Base-by-base conservation (phyloP, 2,329 filamentous ascomycete genomes). In the Scedosporium minutisporum region DNA sequence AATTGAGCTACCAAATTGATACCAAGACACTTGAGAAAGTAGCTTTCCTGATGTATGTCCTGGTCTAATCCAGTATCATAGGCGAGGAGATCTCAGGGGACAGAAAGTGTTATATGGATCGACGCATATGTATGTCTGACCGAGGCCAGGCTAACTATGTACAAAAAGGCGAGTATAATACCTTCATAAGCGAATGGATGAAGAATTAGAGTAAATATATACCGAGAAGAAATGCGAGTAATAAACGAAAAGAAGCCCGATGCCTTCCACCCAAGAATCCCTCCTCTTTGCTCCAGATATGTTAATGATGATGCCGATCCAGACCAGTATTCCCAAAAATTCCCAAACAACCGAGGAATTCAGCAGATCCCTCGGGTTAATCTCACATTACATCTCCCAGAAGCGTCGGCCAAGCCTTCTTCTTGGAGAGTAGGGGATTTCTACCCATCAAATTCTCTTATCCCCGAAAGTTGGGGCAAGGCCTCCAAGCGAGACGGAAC, bases 401-500 rank as follows among this genome's bases (percentile, higher is more conserved):
- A 21, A 16, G 27, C 21, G 33, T 21, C 38, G 57, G 12, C 27
- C 25, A 44, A 16, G 18, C 14, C 33, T n/a, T 60, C 57, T n/a
- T 41, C 21, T 29, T 41, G 21, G 18, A 21, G 16, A 48, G 16
- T 18, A n/a, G 44, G 2, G 16, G 44, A 18, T n/a, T 21, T 48
- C 44, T 21, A 21, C 44, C 18, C 53, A 18, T 44, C 27, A 21
- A 60, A 23, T 25, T 1, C 25, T n/a, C 33, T 23, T 29, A 27
- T 14, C 4, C 58, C 21, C 33, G 33, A 12, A 38, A 29, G 21
- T 46, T 58, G 55, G 58, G 59, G 58, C 65, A 68, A 25, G 25
- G 23, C 58, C 65, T 62, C 68, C 68, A 69, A 55, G 67, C 57
- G n/a, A 69, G 59, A 25, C 57, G 63, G 29, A 69, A 68, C 65